Percentiles rank a stretch among this genome's conserved stretches.
Evolutionary conservation across 2,329 filamentous ascomycete genomes (phyloP).

Genomic region (Ceratocystis cubensis): DNA sequence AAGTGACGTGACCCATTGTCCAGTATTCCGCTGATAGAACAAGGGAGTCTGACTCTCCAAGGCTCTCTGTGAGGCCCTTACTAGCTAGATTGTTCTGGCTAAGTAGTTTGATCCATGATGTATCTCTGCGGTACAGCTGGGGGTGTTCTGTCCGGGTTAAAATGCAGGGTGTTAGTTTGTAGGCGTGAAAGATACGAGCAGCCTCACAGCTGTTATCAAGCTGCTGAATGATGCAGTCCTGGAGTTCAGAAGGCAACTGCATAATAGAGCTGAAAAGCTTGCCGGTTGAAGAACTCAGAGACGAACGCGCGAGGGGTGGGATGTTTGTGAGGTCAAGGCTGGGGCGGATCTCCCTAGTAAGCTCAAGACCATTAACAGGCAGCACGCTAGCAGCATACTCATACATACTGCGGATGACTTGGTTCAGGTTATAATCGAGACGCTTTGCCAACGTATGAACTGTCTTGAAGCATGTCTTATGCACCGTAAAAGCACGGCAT

Average conservation of each 20-base stretch:
- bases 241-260: background rate
- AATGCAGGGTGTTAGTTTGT: background rate
- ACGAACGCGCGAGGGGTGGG: background rate
- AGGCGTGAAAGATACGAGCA: background rate
- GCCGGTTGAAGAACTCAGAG: background rate
- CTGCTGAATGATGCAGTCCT: background rate
- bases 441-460: background rate
- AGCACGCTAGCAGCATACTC: background rate
- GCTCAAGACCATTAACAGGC: background rate
- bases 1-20: background rate
- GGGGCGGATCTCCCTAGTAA: background rate
- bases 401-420: background rate
- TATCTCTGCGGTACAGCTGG: background rate
- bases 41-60: background rate
- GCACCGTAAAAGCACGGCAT: background rate
- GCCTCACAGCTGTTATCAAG: background rate
- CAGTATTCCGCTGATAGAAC: background rate
- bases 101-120: background rate
- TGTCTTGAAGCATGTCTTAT: constrained; percentile 10
- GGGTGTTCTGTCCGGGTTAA: background rate
- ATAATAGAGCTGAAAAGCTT: background rate
- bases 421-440: background rate
- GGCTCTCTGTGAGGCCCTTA: background rate
- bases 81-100: background rate
- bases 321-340: background rate